Base-by-base conservation (phyloP, 1,284 basidiomycete species). In the Ustilago trichophora region DNA sequence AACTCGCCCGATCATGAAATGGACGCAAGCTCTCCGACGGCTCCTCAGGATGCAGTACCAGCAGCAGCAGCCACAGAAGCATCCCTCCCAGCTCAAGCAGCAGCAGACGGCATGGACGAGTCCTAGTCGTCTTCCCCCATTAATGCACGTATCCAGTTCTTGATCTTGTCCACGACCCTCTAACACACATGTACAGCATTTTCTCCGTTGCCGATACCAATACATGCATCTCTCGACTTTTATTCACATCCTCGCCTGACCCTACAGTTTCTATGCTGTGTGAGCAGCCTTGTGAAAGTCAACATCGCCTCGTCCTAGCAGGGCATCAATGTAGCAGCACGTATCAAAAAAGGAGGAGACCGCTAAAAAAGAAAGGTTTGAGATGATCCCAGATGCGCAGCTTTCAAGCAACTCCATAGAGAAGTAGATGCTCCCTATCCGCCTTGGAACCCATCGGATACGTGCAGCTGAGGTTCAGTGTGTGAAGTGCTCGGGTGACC, bases 401-500 rank as follows among this genome's bases (percentile, higher is more conserved):
- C 68, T 71, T 71, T 71, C 68, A 71, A 71, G 68, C 68, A 57
- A 56, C 55, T 54, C 49, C 49, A 29, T 7, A 31, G 21, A 8
- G 56, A 60, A 51, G 58, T 62, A 25, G 22, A 51, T 62, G 68
- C 68, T 71, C 68, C 68, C 68, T 66, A 63, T 63, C 63, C 63
- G 33, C 68, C 68, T 59, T 66, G 53, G 40, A 48, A 18, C 52
- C 68, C 52, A 34, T 35, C 54, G 54, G 68, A 71, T 71, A 71
- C 68, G 63, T 71, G 63, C 68, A 71, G 63, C 63, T 67, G 68
- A 71, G 68, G 68, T 45, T 59, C 63, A 63, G 58, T 53, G 56
- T 54, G 58, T 66, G 68, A 62, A 58, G 68, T 71, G 68, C 68
- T 58, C 63, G 68, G 68, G 57, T 45, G 55, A 71, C 68, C 68